Percentiles rank a stretch among this genome's conserved stretches.
These are phyloP conservation scores for Globisporangium ultimum DNA, from an alignment of 352 stramenopile species.

Conservation along the genomic window DNA sequence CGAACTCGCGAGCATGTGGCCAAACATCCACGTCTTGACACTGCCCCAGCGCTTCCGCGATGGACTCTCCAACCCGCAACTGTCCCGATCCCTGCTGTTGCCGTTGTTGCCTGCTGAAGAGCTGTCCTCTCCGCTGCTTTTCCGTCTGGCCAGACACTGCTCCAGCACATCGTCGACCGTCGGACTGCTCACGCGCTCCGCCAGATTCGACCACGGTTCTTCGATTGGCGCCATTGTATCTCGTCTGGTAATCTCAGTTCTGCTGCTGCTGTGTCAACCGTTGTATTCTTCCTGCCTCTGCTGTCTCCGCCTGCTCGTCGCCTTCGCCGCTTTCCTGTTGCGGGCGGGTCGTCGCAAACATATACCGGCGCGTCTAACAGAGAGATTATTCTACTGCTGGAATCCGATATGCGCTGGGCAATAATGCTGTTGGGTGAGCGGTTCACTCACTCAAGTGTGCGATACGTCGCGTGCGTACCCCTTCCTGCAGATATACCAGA, in stretches of 20 bases:
- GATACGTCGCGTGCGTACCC: no score
- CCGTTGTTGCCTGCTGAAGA: slow-evolving; percentile 1
- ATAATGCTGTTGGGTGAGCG: no score
- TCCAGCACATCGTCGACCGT: slow-evolving; percentile 1
- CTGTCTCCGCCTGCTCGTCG: not conserved
- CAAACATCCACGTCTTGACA: slow-evolving; percentile 79
- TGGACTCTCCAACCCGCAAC: not conserved
- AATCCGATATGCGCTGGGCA: no score
- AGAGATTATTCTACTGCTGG: no score
- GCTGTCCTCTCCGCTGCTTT: slow-evolving; percentile 1
- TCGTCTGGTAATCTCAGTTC: not conserved
- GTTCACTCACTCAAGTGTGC: no score
- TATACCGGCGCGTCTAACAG: no score
- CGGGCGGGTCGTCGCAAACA: no score
- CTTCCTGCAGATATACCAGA: no score
- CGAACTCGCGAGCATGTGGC: slow-evolving; percentile 55
- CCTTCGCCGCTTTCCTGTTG: no score
- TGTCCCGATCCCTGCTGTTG: not conserved
- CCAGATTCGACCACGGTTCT: slow-evolving; percentile 9
- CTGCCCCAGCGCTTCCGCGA: slow-evolving; percentile 44
- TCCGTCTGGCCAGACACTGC: slow-evolving; percentile 1
- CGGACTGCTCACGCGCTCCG: slow-evolving; percentile 1
- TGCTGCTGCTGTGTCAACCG: no score
- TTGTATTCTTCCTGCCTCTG: not conserved
- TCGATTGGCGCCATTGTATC: slow-evolving; percentile 15